Conservation (phyloP, 75 land plant species). For the Picea sitchensis region DNA sequence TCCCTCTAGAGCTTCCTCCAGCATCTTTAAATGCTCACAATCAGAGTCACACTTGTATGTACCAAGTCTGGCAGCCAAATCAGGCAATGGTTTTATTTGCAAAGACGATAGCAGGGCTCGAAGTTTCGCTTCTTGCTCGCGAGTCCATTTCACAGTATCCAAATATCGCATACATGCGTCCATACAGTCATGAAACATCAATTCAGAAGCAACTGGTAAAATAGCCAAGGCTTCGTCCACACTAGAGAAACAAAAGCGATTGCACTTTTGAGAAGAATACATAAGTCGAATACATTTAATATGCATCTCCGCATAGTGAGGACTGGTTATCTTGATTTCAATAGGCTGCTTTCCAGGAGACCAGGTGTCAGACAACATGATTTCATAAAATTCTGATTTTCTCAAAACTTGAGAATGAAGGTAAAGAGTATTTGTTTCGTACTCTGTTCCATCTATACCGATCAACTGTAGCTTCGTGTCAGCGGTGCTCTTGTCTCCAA, state of each 20-base stretch:
- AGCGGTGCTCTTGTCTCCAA: too few relatives aligned
- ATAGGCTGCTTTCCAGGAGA: not conserved
- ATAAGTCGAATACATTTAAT: not conserved
- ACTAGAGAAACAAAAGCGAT: not conserved
- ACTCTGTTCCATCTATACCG: not conserved
- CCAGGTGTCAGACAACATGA: not conserved
- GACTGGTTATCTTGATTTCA: too few relatives aligned
- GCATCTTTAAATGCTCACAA: too few relatives aligned
- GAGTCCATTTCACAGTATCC: slow-evolving; percentile 33
- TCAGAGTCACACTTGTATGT: too few relatives aligned
- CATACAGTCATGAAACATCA: not conserved
- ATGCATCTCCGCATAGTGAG: too few relatives aligned
- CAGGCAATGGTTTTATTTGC: not conserved
- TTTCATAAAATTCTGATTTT: not conserved
- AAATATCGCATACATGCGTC: slow-evolving; percentile 27
- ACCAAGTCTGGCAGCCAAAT: not conserved
- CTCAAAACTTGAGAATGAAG: not conserved
- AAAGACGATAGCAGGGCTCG: slow-evolving; percentile 3
- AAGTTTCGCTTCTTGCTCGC: slow-evolving; percentile 17
- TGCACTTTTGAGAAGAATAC: not conserved
- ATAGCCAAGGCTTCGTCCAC: not conserved
- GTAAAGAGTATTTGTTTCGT: not conserved
- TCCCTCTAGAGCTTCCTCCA: too few relatives aligned
- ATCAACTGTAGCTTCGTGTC: not conserved
- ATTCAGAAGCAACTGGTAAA: not conserved